Conservation (phyloP, 192 early-diverging fungal genomes). For the Funneliformis geosporum region DNA sequence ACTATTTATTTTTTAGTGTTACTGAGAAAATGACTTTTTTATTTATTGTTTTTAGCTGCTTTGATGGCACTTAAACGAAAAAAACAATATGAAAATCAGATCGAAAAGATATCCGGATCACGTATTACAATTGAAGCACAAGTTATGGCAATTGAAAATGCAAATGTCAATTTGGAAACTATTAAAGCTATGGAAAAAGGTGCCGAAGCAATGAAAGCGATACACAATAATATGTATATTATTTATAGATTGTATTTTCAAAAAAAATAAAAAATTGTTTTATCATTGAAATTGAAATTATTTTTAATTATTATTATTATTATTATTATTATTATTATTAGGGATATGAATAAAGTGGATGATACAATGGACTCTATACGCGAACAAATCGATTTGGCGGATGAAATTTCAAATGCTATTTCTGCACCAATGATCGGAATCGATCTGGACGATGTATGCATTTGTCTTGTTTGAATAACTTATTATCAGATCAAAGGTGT, state of each 20-base stretch:
- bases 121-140: constrained; percentile 93
- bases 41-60: constrained; percentile 58
- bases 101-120: constrained; percentile 86
- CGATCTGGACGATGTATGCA: constrained; percentile 81
- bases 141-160: constrained; percentile 93
- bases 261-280: background rate
- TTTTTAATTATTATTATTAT: background rate
- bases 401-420: constrained; percentile 93
- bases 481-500: background rate
- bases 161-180: constrained; percentile 93
- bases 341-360: constrained; percentile 94
- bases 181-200: constrained; percentile 94
- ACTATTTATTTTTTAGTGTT: background rate
- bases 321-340: constrained; percentile 36
- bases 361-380: constrained; percentile 94
- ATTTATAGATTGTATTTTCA: background rate
- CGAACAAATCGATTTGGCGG: constrained; percentile 96
- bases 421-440: constrained; percentile 86
- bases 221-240: constrained; percentile 84
- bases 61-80: constrained; percentile 95
- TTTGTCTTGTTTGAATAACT: constrained; percentile 6
- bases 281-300: background rate
- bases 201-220: constrained; percentile 89
- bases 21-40: background rate
- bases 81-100: constrained; percentile 78